These are phyloP conservation scores for Knoxdaviesia capensis DNA, from an alignment of 2,329 filamentous ascomycete genomes.

Conservation along the genomic window DNA sequence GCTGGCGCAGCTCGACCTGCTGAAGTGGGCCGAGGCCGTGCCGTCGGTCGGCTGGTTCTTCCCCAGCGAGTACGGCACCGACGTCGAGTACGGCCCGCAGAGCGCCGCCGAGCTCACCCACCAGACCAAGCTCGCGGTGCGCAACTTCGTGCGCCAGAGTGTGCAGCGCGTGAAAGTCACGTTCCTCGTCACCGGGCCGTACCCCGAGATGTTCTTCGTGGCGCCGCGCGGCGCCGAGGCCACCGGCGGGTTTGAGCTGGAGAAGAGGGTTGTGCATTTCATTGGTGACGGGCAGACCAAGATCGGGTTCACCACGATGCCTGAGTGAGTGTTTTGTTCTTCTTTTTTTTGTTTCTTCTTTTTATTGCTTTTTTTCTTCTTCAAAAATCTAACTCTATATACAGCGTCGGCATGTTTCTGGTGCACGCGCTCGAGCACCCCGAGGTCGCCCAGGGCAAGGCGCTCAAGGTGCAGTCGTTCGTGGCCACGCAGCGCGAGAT, in stretches of 20 bases:
- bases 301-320: slow-evolving; percentile 51
- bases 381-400: background rate
- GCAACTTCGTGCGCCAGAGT: slow-evolving; percentile 30
- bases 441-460: slow-evolving; percentile 27
- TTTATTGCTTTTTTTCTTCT: no score
- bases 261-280: slow-evolving; percentile 34
- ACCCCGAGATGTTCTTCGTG: slow-evolving; percentile 39
- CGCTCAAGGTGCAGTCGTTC: slow-evolving; percentile 52
- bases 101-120: slow-evolving; percentile 45
- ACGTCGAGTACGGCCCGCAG: slow-evolving; percentile 37
- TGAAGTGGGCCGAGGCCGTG: slow-evolving; percentile 34
- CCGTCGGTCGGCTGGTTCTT: slow-evolving; percentile 40
- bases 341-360: no score
- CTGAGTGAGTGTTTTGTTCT: slow-evolving; percentile 31
- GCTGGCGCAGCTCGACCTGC: slow-evolving; percentile 37
- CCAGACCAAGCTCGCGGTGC: slow-evolving; percentile 49
- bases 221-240: slow-evolving; percentile 16
- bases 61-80: slow-evolving; percentile 48
- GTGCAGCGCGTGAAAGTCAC: slow-evolving; percentile 31
- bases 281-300: slow-evolving; percentile 39
- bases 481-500: slow-evolving; percentile 42
- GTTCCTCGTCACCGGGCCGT: slow-evolving; percentile 51
- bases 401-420: slow-evolving; percentile 44
- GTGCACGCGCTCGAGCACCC: slow-evolving; percentile 40
- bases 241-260: slow-evolving; percentile 38